Conservation (phyloP, 129 eudicot genomes). For the Centella asiatica region DNA sequence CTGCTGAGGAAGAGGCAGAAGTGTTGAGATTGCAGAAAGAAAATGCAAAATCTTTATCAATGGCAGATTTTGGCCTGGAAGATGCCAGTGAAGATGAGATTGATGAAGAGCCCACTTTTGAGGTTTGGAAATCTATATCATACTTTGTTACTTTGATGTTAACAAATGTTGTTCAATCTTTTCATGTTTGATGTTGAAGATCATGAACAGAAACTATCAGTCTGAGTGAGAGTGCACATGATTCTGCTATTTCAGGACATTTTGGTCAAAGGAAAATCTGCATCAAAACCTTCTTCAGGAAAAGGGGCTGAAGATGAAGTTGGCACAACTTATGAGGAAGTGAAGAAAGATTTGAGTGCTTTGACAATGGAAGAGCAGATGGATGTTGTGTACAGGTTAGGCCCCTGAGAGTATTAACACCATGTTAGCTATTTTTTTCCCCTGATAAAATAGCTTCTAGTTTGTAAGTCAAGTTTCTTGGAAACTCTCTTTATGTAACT, state of each 20-base stretch:
- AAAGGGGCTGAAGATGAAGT: conserved; percentile 39
- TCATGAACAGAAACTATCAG: not conserved
- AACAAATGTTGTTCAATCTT: not conserved
- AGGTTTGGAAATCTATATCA: conserved; percentile 29
- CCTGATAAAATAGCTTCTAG: too few relatives aligned
- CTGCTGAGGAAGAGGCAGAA: conserved; percentile 71
- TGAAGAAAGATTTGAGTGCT: conserved; percentile 62
- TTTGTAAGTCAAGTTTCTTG: too few relatives aligned
- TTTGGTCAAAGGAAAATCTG: conserved; percentile 39
- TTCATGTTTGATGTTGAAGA: not conserved
- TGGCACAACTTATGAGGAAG: conserved; percentile 43
- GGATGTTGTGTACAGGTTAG: conserved; percentile 78
- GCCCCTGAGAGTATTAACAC: conserved; percentile 4
- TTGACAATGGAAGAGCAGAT: conserved; percentile 82
- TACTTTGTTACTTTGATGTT: not conserved
- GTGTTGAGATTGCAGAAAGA: conserved; percentile 57
- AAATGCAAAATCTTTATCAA: conserved; percentile 35
- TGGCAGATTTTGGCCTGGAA: conserved; percentile 66
- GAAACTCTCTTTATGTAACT: too few relatives aligned
- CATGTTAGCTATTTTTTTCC: too few relatives aligned
- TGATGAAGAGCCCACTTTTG: conserved; percentile 70
- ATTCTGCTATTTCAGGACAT: conserved; percentile 31
- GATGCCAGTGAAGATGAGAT: conserved; percentile 42
- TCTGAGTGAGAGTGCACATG: not conserved
- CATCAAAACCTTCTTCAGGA: conserved; percentile 29